Conservation (phyloP, 2,329 filamentous ascomycete species). For the Colletotrichum sojae region DNA sequence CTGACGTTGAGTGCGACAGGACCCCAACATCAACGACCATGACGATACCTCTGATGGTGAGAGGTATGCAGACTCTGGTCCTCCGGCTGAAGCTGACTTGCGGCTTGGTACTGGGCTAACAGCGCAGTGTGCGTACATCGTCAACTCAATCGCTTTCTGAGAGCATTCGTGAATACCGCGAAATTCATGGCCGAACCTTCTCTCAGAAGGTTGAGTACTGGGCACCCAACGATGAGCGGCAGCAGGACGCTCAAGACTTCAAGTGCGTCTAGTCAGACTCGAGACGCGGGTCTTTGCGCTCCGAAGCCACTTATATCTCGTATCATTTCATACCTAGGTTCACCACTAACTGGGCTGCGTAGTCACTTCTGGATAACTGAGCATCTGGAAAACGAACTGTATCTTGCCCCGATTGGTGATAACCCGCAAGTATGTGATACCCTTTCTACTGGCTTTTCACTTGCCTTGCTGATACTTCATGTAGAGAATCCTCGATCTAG, state of each 20-base stretch:
- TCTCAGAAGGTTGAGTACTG: constrained; percentile 28
- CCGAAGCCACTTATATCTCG: too few species aligned
- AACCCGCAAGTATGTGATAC: not conserved
- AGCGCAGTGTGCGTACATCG: too few species aligned
- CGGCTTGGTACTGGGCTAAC: too few species aligned
- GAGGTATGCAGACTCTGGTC: too few species aligned
- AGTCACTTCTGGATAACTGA: constrained; percentile 1
- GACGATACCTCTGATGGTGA: too few species aligned
- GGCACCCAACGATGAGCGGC: constrained; percentile 22
- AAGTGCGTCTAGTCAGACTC: constrained; percentile 26
- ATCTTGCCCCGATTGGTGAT: constrained; percentile 1
- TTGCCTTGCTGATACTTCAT: constrained; percentile 44
- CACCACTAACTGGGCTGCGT: not conserved
- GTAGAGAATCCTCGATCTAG: not conserved
- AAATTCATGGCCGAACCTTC: constrained; percentile 32
- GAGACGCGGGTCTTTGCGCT: too few species aligned
- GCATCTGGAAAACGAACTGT: not conserved
- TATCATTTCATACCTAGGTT: too few species aligned
- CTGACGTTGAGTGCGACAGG: too few species aligned
- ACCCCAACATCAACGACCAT: too few species aligned
- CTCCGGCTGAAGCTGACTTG: too few species aligned
- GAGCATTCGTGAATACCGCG: constrained; percentile 26
- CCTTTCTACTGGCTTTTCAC: too few species aligned
- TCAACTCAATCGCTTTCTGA: constrained; percentile 5
- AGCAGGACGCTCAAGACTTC: constrained; percentile 29